phyloP scores from a whole-genome alignment of 176 grass and related monocot genomes.

The Aechmea fasciata region DNA sequence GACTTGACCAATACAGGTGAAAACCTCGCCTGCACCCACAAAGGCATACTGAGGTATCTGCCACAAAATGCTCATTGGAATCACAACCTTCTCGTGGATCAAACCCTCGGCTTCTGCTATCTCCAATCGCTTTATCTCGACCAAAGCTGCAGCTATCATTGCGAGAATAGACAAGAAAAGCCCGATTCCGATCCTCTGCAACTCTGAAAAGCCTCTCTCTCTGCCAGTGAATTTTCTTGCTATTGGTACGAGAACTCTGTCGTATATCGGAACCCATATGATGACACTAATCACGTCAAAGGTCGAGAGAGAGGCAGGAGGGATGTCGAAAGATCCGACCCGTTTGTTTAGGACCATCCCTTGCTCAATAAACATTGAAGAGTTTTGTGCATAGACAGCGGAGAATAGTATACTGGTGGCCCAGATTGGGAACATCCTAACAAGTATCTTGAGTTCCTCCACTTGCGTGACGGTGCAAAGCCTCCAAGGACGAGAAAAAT shows the following conservation, averaged over 20 bases:
- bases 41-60: constrained; percentile 79
- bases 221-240: constrained; percentile 59
- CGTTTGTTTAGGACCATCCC: constrained; percentile 79
- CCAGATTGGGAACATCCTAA: constrained; percentile 85
- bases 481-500: constrained; percentile 49
- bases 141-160: constrained; percentile 57
- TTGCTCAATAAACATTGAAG: constrained; percentile 80
- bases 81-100: constrained; percentile 37
- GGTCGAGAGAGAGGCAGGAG: constrained; percentile 71
- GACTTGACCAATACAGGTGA: constrained; percentile 62
- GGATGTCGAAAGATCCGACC: constrained; percentile 56
- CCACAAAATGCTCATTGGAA: constrained; percentile 84
- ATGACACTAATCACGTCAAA: constrained; percentile 75
- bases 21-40: constrained; percentile 62
- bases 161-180: constrained; percentile 62
- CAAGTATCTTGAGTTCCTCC: constrained; percentile 81
- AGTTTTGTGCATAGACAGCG: constrained; percentile 72
- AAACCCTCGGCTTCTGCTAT: constrained; percentile 42
- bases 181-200: constrained; percentile 74
- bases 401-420: constrained; percentile 68
- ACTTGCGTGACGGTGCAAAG: constrained; percentile 91
- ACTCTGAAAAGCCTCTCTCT: constrained; percentile 70
- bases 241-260: constrained; percentile 46
- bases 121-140: constrained; percentile 60
- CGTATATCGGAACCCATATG: constrained; percentile 65